Evolutionary conservation across 73 alveolate species (phyloP).

Genomic region (Blepharisma japonicum): DNA sequence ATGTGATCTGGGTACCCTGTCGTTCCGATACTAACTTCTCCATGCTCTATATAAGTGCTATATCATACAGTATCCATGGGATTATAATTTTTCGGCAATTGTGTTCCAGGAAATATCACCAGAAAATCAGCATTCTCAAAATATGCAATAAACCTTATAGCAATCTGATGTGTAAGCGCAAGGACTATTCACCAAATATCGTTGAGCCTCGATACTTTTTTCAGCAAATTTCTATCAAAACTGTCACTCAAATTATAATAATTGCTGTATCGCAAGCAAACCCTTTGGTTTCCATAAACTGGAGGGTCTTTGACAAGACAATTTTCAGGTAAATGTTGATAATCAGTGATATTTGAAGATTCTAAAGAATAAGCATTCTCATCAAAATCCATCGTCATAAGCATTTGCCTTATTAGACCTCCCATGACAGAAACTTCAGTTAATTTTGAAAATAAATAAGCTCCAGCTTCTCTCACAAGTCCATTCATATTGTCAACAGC

Average conservation of each 20-base stretch:
- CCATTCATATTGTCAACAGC: background rate
- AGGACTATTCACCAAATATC: background rate
- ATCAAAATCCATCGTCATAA: background rate
- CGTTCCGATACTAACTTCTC: background rate
- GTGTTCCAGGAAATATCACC: background rate
- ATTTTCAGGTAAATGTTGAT: background rate
- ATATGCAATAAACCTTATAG: background rate
- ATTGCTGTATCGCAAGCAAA: background rate
- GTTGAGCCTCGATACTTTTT: background rate
- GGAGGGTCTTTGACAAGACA: background rate
- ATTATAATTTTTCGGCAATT: background rate
- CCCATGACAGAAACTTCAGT: background rate
- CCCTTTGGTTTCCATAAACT: background rate
- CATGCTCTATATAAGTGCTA: background rate
- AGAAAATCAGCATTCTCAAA: background rate
- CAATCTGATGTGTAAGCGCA: background rate
- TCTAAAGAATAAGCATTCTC: conserved; percentile 6
- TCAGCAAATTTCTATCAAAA: background rate
- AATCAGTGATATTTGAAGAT: background rate
- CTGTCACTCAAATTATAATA: background rate
- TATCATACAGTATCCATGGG: background rate
- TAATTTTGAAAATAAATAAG: background rate
- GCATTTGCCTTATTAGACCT: background rate
- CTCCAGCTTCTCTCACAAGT: background rate
- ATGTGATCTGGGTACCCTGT: background rate